These are phyloP conservation scores for Phycomyces blakesleeanus DNA, from an alignment of 192 early-diverging fungal species.

Conservation along the genomic window DNA sequence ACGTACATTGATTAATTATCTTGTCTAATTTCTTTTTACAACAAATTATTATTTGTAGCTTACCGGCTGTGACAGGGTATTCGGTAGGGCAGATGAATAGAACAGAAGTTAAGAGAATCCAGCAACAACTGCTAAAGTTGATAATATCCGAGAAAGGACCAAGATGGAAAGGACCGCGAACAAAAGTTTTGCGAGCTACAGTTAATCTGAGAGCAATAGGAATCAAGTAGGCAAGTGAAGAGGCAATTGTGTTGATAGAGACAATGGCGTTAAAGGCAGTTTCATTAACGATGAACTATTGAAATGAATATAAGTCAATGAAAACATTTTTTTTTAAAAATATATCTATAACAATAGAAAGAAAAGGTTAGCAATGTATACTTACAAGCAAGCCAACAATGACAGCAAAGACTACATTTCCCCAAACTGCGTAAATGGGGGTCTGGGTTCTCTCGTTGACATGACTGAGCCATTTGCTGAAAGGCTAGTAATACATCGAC, in stretches of 20 bases:
- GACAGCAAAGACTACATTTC: constrained; percentile 40
- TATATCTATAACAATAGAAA: too few relatives aligned
- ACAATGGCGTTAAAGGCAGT: constrained; percentile 54
- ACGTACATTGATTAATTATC: too few relatives aligned
- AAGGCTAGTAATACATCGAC: too few relatives aligned
- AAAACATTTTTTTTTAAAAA: too few relatives aligned
- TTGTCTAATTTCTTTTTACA: too few relatives aligned
- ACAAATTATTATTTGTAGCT: too few relatives aligned
- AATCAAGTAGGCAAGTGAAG: constrained; percentile 51
- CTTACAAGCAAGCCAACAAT: constrained; percentile 29
- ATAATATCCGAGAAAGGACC: constrained; percentile 42
- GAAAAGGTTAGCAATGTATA: too few relatives aligned
- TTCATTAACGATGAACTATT: constrained; percentile 46
- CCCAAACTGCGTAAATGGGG: constrained; percentile 55
- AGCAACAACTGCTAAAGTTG: constrained; percentile 36
- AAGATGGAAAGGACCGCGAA: constrained; percentile 48
- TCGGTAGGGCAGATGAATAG: constrained; percentile 49
- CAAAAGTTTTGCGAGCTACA: constrained; percentile 40
- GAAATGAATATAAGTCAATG: constrained; percentile 34
- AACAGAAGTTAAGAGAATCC: constrained; percentile 43
- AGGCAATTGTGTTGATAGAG: constrained; percentile 54
- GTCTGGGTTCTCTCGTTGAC: constrained; percentile 37
- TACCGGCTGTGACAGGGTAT: constrained; percentile 36
- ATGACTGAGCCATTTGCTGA: constrained; percentile 36
- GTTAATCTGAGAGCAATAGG: constrained; percentile 47